Evolutionary conservation across 1,284 basidiomycete species (phyloP).

Genomic region (Laetiporus sulphureus): DNA sequence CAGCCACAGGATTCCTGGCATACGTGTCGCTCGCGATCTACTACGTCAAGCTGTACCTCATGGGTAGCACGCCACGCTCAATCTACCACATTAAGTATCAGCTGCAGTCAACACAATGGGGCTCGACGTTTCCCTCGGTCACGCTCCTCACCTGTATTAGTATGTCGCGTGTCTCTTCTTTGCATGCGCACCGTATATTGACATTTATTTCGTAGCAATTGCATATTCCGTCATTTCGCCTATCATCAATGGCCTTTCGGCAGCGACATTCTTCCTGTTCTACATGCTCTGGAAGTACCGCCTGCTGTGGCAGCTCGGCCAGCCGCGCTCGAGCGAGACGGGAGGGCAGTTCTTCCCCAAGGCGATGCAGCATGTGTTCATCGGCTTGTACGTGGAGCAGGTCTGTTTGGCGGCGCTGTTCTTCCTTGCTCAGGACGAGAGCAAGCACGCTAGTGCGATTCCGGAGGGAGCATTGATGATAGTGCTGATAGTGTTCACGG

Average conservation of each 20-base stretch:
- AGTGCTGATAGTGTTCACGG: constrained; percentile 75
- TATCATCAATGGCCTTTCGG: constrained; percentile 88
- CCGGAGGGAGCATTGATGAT: constrained; percentile 80
- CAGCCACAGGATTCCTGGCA: constrained; percentile 78
- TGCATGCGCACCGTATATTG: not conserved
- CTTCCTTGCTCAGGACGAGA: constrained; percentile 68
- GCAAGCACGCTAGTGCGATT: constrained; percentile 48
- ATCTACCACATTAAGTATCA: constrained; percentile 76
- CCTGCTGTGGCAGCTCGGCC: constrained; percentile 78
- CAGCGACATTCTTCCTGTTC: constrained; percentile 78
- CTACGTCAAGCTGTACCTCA: constrained; percentile 79
- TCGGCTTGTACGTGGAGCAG: constrained; percentile 86
- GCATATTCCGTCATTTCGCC: constrained; percentile 92
- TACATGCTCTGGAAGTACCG: constrained; percentile 88
- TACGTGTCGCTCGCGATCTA: constrained; percentile 73
- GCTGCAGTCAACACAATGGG: constrained; percentile 69
- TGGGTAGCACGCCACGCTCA: constrained; percentile 87
- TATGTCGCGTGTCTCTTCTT: constrained; percentile 30
- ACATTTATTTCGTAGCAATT: constrained; percentile 35
- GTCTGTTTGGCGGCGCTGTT: constrained; percentile 82
- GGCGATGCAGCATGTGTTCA: constrained; percentile 89
- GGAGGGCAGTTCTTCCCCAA: constrained; percentile 95
- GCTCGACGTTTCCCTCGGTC: constrained; percentile 75
- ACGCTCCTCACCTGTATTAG: constrained; percentile 78
- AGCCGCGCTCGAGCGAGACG: constrained; percentile 72